Percentiles rank a stretch among this genome's conserved stretches.
Evolutionary conservation across 768 basidiomycete genomes (phyloP).

Genomic region (Serpula lacrymans): DNA sequence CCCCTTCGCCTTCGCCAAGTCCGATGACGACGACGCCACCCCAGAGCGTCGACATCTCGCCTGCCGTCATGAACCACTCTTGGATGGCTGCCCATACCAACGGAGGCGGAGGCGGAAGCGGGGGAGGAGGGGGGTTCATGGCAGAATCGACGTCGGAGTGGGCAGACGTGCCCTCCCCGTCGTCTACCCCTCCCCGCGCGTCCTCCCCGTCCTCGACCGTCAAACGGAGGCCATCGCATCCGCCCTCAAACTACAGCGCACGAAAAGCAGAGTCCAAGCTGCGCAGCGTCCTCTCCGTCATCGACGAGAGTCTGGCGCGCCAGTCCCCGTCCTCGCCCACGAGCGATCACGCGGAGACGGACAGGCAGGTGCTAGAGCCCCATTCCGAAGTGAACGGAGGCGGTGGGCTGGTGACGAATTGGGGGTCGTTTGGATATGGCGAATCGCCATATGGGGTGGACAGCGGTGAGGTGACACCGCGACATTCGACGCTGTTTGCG

Average conservation of each 20-base stretch:
- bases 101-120: too few species aligned
- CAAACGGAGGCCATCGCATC: constrained; percentile 52
- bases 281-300: constrained; percentile 65
- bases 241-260: constrained; percentile 34
- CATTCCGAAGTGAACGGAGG: constrained; percentile 27
- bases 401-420: constrained; percentile 29
- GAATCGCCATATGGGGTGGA: constrained; percentile 31
- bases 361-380: constrained; percentile 15
- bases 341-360: constrained; percentile 12
- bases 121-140: constrained; percentile 44
- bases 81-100: constrained; percentile 58
- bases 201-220: constrained; percentile 42
- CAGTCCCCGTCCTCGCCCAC: too few species aligned
- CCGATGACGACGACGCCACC: constrained; percentile 48
- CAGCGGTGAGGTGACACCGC: constrained; percentile 45
- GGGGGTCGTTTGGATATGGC: constrained; percentile 39
- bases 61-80: constrained; percentile 32
- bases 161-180: constrained; percentile 40
- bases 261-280: constrained; percentile 67
- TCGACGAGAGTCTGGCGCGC: constrained; percentile 56
- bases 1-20: constrained; percentile 56
- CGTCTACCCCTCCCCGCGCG: constrained; percentile 46
- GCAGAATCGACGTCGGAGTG: constrained; percentile 55
- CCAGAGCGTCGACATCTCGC: constrained; percentile 38
- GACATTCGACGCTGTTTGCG: constrained; percentile 33